Conservation (phyloP, 2,329 filamentous ascomycete genomes). For the Metarhizium rileyi region DNA sequence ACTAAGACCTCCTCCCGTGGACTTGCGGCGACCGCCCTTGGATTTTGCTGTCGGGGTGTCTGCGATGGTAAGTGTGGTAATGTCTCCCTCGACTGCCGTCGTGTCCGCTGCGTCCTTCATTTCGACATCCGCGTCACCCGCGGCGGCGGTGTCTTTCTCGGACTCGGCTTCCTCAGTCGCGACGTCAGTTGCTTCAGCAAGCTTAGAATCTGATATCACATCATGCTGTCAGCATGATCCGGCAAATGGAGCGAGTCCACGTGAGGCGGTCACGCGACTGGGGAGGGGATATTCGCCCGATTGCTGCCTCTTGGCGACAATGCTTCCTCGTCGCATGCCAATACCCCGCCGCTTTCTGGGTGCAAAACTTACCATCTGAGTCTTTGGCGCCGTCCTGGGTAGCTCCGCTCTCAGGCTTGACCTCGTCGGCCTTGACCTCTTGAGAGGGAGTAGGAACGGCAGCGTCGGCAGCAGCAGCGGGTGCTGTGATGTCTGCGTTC, state of each 20-base stretch:
- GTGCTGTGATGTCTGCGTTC: constrained; percentile 25
- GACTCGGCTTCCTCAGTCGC: constrained; percentile 19
- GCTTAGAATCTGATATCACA: constrained; percentile 18
- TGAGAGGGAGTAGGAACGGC: constrained; percentile 16
- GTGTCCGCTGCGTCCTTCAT: constrained; percentile 28
- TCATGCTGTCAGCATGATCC: not conserved
- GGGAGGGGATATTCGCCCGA: not conserved
- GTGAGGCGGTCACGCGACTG: constrained; percentile 1
- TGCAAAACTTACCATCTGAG: constrained; percentile 21
- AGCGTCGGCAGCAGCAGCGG: constrained; percentile 21
- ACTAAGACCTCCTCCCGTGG: constrained; percentile 62
- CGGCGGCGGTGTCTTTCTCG: constrained; percentile 15
- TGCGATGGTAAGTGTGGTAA: constrained; percentile 14
- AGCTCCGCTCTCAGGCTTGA: constrained; percentile 15
- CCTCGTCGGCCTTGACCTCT: constrained; percentile 13
- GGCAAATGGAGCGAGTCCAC: constrained; percentile 9
- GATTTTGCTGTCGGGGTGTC: constrained; percentile 23
- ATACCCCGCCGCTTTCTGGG: not conserved
- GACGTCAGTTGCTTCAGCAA: constrained; percentile 12
- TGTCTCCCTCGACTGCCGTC: constrained; percentile 4
- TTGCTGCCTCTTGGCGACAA: not conserved
- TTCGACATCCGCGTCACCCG: constrained; percentile 43
- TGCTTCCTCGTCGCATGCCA: not conserved
- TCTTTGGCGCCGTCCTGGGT: constrained; percentile 19
- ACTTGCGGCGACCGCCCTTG: constrained; percentile 67